Evolutionary conservation across 2,329 filamentous ascomycete genomes (phyloP).

Genomic region (Iodosphaeria phyllophila): DNA sequence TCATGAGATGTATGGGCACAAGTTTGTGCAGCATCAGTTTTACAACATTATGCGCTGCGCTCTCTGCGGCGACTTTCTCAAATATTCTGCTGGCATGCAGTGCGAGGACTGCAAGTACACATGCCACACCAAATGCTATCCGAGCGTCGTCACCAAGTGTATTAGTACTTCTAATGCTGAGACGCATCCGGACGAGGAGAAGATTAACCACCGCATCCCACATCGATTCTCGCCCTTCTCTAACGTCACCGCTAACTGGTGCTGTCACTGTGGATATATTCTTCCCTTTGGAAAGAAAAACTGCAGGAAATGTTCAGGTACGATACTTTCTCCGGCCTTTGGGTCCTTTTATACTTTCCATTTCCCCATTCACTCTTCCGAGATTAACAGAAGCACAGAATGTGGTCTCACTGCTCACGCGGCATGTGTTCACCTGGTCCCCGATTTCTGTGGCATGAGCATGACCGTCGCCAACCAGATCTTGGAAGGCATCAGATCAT

Average conservation of each 20-base stretch:
- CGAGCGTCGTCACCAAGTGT: constrained; percentile 94
- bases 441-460: constrained; percentile 98
- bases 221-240: constrained; percentile 95
- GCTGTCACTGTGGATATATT: constrained; percentile 95
- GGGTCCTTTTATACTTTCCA: too few species aligned
- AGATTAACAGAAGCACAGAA: constrained; percentile 34
- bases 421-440: constrained; percentile 82
- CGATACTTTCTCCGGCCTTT: constrained; percentile 9
- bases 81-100: constrained; percentile 97
- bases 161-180: constrained; percentile 99
- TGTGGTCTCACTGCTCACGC: constrained; percentile 84
- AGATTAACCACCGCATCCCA: constrained; percentile 97
- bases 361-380: background rate
- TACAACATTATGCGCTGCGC: constrained; percentile 99
- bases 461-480: constrained; percentile 96
- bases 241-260: constrained; percentile 98
- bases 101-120: constrained; percentile 99
- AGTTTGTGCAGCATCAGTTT: constrained; percentile 95
- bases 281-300: constrained; percentile 90
- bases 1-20: constrained; percentile 97
- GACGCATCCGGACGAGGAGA: constrained; percentile 95
- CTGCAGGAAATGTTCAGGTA: constrained; percentile 78
- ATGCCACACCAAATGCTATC: constrained; percentile 94
- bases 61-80: constrained; percentile 92
- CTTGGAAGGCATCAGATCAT: constrained; percentile 64